phyloP scores from a whole-genome alignment of 257 asterid genomes.

The Solanum sparsipilum region DNA sequence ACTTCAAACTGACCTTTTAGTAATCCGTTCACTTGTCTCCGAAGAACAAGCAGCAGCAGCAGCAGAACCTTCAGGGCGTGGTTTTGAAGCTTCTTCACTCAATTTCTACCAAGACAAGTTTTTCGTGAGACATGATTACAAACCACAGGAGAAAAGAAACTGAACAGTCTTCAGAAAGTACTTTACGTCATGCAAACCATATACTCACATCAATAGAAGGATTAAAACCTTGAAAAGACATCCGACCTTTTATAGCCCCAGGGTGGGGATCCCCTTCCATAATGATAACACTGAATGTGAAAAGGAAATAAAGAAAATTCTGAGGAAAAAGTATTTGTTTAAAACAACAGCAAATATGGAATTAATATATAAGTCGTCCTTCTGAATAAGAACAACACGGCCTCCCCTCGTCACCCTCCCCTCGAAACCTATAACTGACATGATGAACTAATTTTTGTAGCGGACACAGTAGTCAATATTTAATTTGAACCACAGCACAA shows the following conservation, averaged over 20 bases:
- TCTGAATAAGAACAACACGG: neutral
- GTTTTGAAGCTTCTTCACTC: constrained; percentile 36
- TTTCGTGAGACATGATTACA: constrained; percentile 15
- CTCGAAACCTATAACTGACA: neutral
- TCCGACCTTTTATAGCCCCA: constrained; percentile 67
- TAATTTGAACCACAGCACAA: neutral
- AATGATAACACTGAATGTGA: constrained; percentile 60
- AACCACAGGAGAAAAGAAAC: neutral
- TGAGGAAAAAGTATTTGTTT: neutral
- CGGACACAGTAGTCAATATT: neutral
- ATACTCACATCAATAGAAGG: constrained; percentile 93
- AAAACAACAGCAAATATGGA: neutral
- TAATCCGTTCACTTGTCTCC: constrained; percentile 25
- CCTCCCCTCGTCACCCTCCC: neutral
- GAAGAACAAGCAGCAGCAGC: constrained; percentile 37
- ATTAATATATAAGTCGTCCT: neutral
- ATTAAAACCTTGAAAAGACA: constrained; percentile 85
- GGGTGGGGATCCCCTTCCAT: constrained; percentile 89
- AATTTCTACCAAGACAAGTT: constrained; percentile 54
- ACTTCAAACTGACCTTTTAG: constrained; percentile 28
- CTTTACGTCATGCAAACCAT: constrained; percentile 10
- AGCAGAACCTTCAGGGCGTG: constrained; percentile 36
- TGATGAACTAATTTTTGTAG: neutral
- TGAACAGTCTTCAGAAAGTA: neutral
- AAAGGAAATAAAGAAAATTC: constrained; percentile 1